Conservation (phyloP, 2,329 filamentous ascomycete genomes). For the Apiospora aurea region DNA sequence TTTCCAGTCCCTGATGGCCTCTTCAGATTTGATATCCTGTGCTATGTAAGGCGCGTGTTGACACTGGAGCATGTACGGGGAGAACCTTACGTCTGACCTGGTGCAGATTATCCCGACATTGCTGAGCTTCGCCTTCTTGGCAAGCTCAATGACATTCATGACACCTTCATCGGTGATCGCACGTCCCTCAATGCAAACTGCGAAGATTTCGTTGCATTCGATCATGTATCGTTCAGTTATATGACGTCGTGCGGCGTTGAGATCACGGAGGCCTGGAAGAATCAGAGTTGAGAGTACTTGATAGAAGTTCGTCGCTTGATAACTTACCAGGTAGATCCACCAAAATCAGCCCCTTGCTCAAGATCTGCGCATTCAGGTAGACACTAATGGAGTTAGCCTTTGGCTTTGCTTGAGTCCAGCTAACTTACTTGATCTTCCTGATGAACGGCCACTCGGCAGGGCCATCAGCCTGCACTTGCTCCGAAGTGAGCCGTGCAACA, state of each 20-base stretch:
- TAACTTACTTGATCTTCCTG: constrained; percentile 48
- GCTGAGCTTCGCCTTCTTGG: constrained; percentile 43
- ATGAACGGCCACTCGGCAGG: constrained; percentile 53
- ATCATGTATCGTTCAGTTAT: constrained; percentile 54
- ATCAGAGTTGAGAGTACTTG: fast-evolving
- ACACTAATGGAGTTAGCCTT: neutral
- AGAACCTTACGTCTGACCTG: constrained; percentile 45
- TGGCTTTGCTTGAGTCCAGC: no score
- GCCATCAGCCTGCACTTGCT: constrained; percentile 31
- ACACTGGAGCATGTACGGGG: neutral
- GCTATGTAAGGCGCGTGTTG: neutral
- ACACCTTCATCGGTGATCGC: constrained; percentile 52
- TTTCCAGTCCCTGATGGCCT: constrained; percentile 43
- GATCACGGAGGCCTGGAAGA: constrained; percentile 51
- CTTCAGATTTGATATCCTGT: constrained; percentile 43
- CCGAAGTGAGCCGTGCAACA: constrained; percentile 48
- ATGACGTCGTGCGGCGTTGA: constrained; percentile 50
- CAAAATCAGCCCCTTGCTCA: constrained; percentile 55
- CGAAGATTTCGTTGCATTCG: constrained; percentile 55
- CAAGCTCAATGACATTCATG: constrained; percentile 49
- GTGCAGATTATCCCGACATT: constrained; percentile 54
- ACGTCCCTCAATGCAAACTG: constrained; percentile 49
- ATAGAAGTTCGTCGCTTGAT: no score
- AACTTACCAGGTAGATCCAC: constrained; percentile 56
- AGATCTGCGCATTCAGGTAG: constrained; percentile 45